Percentiles rank a stretch among this genome's conserved stretches.
These are phyloP conservation scores for Solanum paucissectum DNA, from an alignment of 257 asterid genomes.

Conservation along the genomic window DNA sequence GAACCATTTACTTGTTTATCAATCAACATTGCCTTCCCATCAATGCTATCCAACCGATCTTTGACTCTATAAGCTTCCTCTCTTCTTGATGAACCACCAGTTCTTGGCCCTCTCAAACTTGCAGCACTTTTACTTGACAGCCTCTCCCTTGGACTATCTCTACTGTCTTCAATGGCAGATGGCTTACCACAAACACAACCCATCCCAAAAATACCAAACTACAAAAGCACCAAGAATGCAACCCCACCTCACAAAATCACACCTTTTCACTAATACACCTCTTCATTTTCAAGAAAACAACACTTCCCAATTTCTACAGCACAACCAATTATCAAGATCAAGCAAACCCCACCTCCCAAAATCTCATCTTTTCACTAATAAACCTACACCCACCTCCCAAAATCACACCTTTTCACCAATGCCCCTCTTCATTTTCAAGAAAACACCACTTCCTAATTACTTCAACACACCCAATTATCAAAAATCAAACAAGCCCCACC, in stretches of 20 bases:
- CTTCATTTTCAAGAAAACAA: constrained; percentile 11
- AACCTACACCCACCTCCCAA: background rate
- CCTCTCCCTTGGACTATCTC: constrained; percentile 70
- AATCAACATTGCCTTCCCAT: constrained; percentile 42
- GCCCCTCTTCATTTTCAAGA: constrained; percentile 16
- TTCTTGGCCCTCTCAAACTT: constrained; percentile 37
- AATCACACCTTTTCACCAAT: constrained; percentile 4
- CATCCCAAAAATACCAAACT: constrained; percentile 22
- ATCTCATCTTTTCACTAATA: background rate
- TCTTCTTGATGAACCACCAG: constrained; percentile 48
- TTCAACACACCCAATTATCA: constrained; percentile 7
- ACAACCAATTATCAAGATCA: constrained; percentile 6
- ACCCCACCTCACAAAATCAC: constrained; percentile 35
- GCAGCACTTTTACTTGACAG: constrained; percentile 36
- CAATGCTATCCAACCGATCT: constrained; percentile 48
- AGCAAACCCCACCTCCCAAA: background rate
- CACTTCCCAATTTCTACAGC: constrained; percentile 27
- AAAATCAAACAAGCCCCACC: constrained; percentile 20
- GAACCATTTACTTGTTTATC: constrained; percentile 66
- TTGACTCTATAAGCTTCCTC: constrained; percentile 44
- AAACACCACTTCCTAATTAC: constrained; percentile 24
- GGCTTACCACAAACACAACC: constrained; percentile 76
- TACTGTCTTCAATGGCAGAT: constrained; percentile 63
- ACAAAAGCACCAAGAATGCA: constrained; percentile 17
- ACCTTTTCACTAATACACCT: constrained; percentile 13